These are phyloP conservation scores for Musa beccarii DNA, from an alignment of 176 grass and related monocot species.

Conservation along the genomic window DNA sequence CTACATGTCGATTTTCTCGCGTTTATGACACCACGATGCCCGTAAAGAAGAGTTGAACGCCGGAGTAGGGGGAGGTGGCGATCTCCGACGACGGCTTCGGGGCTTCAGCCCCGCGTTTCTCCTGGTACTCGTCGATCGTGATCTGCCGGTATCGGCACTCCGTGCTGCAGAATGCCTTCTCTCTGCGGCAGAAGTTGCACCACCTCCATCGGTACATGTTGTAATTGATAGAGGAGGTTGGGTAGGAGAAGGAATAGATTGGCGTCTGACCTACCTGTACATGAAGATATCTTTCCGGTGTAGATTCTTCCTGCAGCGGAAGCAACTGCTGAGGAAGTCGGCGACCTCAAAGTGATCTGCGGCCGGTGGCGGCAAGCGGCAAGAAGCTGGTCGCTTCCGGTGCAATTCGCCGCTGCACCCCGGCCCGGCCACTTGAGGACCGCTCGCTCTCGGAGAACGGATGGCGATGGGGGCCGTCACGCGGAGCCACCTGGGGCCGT, in stretches of 20 bases:
- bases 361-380: background rate
- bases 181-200: background rate
- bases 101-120: background rate
- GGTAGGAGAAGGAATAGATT: background rate
- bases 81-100: background rate
- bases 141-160: constrained; percentile 16
- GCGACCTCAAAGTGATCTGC: background rate
- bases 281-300: constrained; percentile 19
- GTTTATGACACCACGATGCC: constrained; percentile 7
- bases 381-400: no score
- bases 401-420: no score
- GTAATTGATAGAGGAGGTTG: no score
- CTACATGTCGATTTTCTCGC: no score
- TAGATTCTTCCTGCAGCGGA: constrained; percentile 10
- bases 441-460: background rate
- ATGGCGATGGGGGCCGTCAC: background rate
- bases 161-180: constrained; percentile 15
- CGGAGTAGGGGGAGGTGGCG: background rate
- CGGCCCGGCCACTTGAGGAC: no score
- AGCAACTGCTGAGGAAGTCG: constrained; percentile 13
- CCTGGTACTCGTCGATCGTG: constrained; percentile 16
- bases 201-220: background rate
- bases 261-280: constrained; percentile 6
- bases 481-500: background rate
- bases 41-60: constrained; percentile 15